Percentiles rank a stretch among this genome's conserved stretches.
Conservation (phyloP, 345 rosid genomes). For the Arabis hirsuta region DNA sequence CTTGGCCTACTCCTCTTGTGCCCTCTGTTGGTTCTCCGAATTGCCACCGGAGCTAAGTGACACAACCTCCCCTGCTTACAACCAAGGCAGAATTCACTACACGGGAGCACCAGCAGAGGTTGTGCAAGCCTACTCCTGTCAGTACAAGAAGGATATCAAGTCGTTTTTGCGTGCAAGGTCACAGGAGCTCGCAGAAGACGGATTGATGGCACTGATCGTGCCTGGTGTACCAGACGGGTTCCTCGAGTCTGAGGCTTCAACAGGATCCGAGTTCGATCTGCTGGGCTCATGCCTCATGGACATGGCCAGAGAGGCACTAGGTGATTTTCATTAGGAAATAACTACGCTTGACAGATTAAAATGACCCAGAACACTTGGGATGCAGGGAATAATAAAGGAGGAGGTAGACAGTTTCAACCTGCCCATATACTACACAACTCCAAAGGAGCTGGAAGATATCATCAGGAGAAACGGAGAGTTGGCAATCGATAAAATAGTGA, state of each 20-base stretch:
- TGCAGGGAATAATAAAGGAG: slow-evolving; percentile 32
- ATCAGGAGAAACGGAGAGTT: slow-evolving; percentile 25
- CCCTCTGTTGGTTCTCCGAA: slow-evolving; percentile 48
- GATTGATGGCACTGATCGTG: slow-evolving; percentile 45
- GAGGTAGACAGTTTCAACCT: slow-evolving; percentile 40
- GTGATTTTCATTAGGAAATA: background rate
- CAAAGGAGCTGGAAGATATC: slow-evolving; percentile 39
- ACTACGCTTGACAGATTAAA: background rate
- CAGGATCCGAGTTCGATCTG: slow-evolving; percentile 31
- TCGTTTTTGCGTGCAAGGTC: slow-evolving; percentile 49
- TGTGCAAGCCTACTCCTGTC: slow-evolving; percentile 42
- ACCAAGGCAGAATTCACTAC: slow-evolving; percentile 50
- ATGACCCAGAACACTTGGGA: slow-evolving; percentile 3
- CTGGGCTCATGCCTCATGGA: slow-evolving; percentile 49
- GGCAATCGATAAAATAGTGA: slow-evolving; percentile 33
- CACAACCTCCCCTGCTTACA: slow-evolving; percentile 47
- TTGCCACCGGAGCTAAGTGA: slow-evolving; percentile 43
- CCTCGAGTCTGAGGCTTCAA: slow-evolving; percentile 23
- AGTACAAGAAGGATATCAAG: slow-evolving; percentile 47
- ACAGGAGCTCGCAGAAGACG: slow-evolving; percentile 45
- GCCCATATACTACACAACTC: slow-evolving; percentile 41
- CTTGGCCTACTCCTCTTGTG: slow-evolving; percentile 44
- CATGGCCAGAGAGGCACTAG: slow-evolving; percentile 49
- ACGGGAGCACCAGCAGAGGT: slow-evolving; percentile 43
- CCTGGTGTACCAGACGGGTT: slow-evolving; percentile 44